Evolutionary conservation across 768 basidiomycete genomes (phyloP).

Genomic region (Leucocoprinus birnbaumii): DNA sequence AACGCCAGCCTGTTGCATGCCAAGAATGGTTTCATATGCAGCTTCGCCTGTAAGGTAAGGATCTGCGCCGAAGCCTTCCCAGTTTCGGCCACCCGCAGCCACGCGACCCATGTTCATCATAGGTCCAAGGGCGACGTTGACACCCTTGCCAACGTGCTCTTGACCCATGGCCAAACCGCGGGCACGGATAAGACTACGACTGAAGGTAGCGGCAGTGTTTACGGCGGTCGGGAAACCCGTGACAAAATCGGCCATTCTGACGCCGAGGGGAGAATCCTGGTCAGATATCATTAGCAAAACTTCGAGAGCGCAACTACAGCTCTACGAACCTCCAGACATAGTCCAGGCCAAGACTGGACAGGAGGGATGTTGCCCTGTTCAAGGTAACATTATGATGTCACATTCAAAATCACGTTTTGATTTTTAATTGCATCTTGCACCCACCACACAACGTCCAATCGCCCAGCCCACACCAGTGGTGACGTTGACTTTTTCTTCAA

Average conservation of each 20-base stretch:
- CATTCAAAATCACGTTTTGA: background rate
- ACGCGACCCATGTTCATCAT: slow-evolving; percentile 89
- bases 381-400: background rate
- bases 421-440: slow-evolving; percentile 16
- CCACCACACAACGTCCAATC: slow-evolving; percentile 64
- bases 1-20: slow-evolving; percentile 76
- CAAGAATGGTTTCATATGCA: slow-evolving; percentile 78
- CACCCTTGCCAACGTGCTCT: slow-evolving; percentile 83
- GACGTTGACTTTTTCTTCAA: slow-evolving; percentile 64
- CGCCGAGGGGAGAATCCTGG: slow-evolving; percentile 73
- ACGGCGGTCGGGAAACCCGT: slow-evolving; percentile 85
- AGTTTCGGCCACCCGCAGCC: slow-evolving; percentile 81
- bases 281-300: background rate
- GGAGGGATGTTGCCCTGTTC: slow-evolving; percentile 58
- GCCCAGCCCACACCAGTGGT: slow-evolving; percentile 69
- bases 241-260: slow-evolving; percentile 70
- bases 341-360: slow-evolving; percentile 57
- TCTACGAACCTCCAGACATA: slow-evolving; percentile 61
- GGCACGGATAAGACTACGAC: slow-evolving; percentile 71
- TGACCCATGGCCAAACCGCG: slow-evolving; percentile 78
- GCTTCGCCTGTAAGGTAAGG: slow-evolving; percentile 82
- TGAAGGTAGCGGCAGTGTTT: slow-evolving; percentile 78
- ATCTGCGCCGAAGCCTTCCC: slow-evolving; percentile 95
- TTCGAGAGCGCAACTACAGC: background rate
- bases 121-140: slow-evolving; percentile 73